Base-by-base conservation (phyloP, 352 stramenopile genomes). In the Globisporangium emineosum region DNA sequence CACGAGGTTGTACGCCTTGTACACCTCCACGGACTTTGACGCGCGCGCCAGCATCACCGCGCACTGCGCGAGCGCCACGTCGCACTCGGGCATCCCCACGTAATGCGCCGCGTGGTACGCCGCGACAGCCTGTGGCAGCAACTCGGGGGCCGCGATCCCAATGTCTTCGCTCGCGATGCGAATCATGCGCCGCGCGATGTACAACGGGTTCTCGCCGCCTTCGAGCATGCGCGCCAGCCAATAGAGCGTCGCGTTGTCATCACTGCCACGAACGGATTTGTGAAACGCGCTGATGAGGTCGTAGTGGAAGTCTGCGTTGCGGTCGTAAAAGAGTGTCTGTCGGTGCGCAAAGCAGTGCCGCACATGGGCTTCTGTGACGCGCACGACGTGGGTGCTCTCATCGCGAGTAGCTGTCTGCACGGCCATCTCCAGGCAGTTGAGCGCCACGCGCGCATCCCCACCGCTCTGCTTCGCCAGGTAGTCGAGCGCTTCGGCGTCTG, bases 151-250 rank as follows among this genome's bases (percentile, higher is more conserved):
- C 3, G 73, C 84, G 1, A 96, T 72, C 0, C 89, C 87, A 12
- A 97, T 69, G 70, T 97, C 89, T 75, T 97, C 89, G 56, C 76
- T 89, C 37, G 89, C 87, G 54, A 95, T 90, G 40, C 87, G 81
- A 62, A 97, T 91, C 54, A 96, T 79, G 10, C 89, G 81, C 0
- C 89, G 69, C 4, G 81, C 84, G 27, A 97, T 77, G 40, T 81
- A 96, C 27, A 96, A 57, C 10, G 89, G 87, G 21, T 96, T 92
- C 54, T 97, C 89, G 8, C 89, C 87, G 4, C 82, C 87, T 65
- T 96, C 81, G 2, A 97, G 72, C 89, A 97, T 97, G 8, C 87
- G 75, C 13, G 72, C 89, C 19, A 97, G 69, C 86, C 86, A 96
- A 60, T 96, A 96, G 2, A 96, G 74, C 5, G 88, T 76, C 5